Percentiles rank a stretch among this genome's conserved stretches.
Conservation (phyloP, 495 filamentous ascomycete species). For the Daldinia childiae region DNA sequence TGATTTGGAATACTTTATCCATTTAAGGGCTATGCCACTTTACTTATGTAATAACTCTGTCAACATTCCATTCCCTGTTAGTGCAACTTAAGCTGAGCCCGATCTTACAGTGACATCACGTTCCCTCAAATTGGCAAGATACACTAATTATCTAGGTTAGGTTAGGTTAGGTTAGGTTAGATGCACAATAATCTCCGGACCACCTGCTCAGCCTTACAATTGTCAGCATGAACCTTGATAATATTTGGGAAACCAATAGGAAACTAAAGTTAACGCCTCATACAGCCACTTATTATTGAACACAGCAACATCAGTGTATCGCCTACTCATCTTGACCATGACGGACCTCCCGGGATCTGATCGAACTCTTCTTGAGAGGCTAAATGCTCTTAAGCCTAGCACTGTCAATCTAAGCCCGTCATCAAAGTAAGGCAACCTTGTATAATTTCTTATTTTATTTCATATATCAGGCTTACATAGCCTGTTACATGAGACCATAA, state of each 20-base stretch:
- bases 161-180: too few relatives aligned
- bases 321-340: constrained; percentile 1
- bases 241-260: background rate
- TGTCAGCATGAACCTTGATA: background rate
- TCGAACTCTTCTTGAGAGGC: constrained; percentile 82
- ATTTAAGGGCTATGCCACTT: background rate
- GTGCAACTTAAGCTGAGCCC: too few relatives aligned
- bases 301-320: background rate
- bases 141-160: background rate
- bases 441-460: constrained; percentile 11
- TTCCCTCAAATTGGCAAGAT: too few relatives aligned
- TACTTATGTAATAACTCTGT: background rate
- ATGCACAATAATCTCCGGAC: too few relatives aligned
- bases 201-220: background rate
- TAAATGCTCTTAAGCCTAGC: constrained; percentile 74
- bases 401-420: constrained; percentile 48
- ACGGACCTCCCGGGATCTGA: constrained; percentile 76
- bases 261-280: background rate
- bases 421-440: constrained; percentile 46
- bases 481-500: background rate
- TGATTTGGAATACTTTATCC: background rate
- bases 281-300: background rate
- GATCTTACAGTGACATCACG: too few relatives aligned
- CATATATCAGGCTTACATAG: constrained; percentile 1
- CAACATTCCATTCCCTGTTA: background rate